A percentile compares a stretch with the other conserved stretches of the same genome.
These are phyloP conservation scores for Tetrahymena elliotti DNA, from an alignment of 73 alveolate genomes.

Conservation along the genomic window DNA sequence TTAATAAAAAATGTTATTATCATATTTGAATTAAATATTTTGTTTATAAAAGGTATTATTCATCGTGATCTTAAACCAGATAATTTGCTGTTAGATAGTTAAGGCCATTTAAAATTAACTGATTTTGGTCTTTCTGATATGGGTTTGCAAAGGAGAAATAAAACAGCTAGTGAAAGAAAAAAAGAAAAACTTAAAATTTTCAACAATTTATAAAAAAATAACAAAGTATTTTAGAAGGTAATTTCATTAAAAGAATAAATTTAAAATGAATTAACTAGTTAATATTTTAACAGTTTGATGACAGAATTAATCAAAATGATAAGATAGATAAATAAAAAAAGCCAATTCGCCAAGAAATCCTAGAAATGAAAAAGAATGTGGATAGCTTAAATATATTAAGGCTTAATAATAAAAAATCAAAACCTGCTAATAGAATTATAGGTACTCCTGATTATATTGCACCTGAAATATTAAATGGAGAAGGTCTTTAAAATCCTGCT, in stretches of 20 bases:
- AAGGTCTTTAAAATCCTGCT: slow-evolving; percentile 14
- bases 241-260: background rate
- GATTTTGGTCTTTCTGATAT: slow-evolving; percentile 37
- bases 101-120: slow-evolving; percentile 41
- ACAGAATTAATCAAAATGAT: background rate
- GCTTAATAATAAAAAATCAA: background rate
- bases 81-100: slow-evolving; percentile 19
- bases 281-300: background rate
- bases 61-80: slow-evolving; percentile 57
- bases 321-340: background rate
- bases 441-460: slow-evolving; percentile 55
- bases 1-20: background rate
- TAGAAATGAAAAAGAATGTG: background rate
- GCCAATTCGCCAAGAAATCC: background rate
- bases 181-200: background rate
- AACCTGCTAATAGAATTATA: slow-evolving; percentile 1
- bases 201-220: background rate
- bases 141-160: slow-evolving; percentile 29
- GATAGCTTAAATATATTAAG: background rate
- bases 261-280: background rate
- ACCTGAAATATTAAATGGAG: slow-evolving; percentile 35
- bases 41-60: background rate
- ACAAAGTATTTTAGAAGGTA: background rate
- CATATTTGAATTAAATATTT: background rate
- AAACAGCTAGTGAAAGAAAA: background rate